A percentile compares a stretch with the other conserved stretches of the same genome.
Conservation (phyloP, 176 grass and related monocot genomes). For the Stipa capillata region DNA sequence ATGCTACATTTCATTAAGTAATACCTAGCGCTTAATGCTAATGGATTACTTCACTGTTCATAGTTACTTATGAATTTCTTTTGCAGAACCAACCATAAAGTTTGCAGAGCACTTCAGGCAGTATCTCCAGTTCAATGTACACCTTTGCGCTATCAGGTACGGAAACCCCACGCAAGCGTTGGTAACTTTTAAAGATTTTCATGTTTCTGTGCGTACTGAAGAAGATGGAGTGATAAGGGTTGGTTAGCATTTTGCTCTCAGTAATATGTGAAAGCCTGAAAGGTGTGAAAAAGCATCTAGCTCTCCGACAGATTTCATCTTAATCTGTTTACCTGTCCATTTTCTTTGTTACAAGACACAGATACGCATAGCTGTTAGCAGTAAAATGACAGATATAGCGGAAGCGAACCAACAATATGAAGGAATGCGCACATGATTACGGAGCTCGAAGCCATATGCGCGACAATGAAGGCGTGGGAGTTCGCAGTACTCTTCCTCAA, state of each 20-base stretch:
- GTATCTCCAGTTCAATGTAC: constrained; percentile 32
- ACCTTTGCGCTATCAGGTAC: constrained; percentile 26
- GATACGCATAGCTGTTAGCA: constrained; percentile 35
- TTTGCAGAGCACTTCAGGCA: constrained; percentile 20
- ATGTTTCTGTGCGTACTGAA: constrained; percentile 7
- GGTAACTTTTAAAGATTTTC: constrained; percentile 29
- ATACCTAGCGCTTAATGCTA: background rate
- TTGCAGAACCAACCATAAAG: constrained; percentile 26
- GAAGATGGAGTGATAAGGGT: constrained; percentile 51
- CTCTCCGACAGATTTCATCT: background rate
- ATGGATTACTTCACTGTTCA: background rate
- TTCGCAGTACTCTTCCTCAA: no score
- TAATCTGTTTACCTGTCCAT: constrained; percentile 11
- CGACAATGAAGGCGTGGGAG: no score
- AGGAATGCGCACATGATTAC: no score
- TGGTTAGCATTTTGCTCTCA: constrained; percentile 5
- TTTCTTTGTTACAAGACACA: constrained; percentile 22
- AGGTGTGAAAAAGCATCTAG: background rate
- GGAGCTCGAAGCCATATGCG: no score
- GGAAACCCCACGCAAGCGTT: background rate
- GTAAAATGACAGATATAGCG: constrained; percentile 33
- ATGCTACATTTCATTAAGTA: background rate
- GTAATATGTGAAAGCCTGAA: no score
- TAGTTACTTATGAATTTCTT: background rate
- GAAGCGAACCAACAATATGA: no score